Evolutionary conservation across 768 basidiomycete species (phyloP).

Genomic region (Pleurotus citrinopileatus): DNA sequence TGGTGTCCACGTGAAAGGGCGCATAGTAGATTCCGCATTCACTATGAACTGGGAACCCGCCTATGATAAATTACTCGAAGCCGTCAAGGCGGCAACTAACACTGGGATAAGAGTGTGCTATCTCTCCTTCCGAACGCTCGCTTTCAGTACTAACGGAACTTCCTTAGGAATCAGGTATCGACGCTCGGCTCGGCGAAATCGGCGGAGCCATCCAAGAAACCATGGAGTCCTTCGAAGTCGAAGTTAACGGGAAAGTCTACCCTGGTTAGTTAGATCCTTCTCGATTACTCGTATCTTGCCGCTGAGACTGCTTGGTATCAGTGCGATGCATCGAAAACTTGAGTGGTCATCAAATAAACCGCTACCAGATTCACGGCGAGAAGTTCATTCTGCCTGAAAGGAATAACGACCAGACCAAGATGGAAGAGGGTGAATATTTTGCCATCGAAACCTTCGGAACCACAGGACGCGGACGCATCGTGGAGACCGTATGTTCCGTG

Average conservation of each 20-base stretch:
- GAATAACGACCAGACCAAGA: conserved; percentile 87
- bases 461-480: conserved; percentile 87
- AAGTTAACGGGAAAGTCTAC: conserved; percentile 77
- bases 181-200: conserved; percentile 89
- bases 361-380: conserved; percentile 90
- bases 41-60: conserved; percentile 87
- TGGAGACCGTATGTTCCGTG: conserved; percentile 61
- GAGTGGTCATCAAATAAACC: conserved; percentile 90
- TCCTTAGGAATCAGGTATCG: conserved; percentile 89
- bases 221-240: conserved; percentile 98
- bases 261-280: conserved; percentile 52
- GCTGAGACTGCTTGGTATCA: conserved; percentile 24
- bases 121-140: conserved; percentile 5
- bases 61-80: conserved; percentile 85
- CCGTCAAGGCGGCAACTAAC: conserved; percentile 92
- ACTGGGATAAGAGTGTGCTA: conserved; percentile 75
- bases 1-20: conserved; percentile 96
- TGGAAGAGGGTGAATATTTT: conserved; percentile 99
- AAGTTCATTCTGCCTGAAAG: conserved; percentile 91
- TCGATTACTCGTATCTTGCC: background rate
- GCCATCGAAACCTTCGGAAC: conserved; percentile 99
- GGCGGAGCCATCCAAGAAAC: conserved; percentile 94
- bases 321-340: conserved; percentile 94
- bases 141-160: conserved; percentile 1
- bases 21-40: conserved; percentile 94